Evolutionary conservation across 83 land plant species (phyloP), one percentile per base, ranked within the genome.

Genomic region (Picea abies): DNA sequence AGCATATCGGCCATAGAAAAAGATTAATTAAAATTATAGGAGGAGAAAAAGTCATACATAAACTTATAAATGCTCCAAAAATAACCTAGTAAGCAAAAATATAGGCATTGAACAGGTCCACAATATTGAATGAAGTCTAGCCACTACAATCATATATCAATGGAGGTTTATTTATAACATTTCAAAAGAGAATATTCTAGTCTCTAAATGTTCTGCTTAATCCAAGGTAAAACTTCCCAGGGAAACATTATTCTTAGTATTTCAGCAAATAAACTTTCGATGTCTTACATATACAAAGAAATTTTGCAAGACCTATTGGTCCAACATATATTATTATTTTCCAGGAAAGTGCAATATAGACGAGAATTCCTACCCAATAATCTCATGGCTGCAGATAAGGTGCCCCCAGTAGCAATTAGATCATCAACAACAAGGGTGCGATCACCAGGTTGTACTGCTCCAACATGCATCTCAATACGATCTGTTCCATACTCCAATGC

Each of bases 351-450:
- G 58, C 26, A 7, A 73, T 2, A 47, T 29, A 6, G 79, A 19
- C 3, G 49, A 67, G 41, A 23, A 63, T 32, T 49, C 62, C n/a
- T 85, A 95, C 97, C 97, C 49, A 95, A 84, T 52, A 95, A 88
- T 66, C 82, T 93, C 78, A 93, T 88, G 67, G 96, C 96, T 75
- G 97, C 97, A 80, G 89, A 78, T 66, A 95, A 87, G n/a, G 97
- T 95, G 2, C 97, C 97, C 9, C 97, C 97, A 20, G 97, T 95
- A 63, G 97, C 97, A 86, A 95, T 90, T 65, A 95, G 85, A 82
- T 95, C 97, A 85, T 95, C 97, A 62, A 95, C 82, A 9, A 95
- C 81, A 25, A 95, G 84, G n/a, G 90, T 92, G 60, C 97, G 93
- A 25, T 95, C 97, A 64, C 93, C 91, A 22, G 87, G 83, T 78